Conservation (phyloP, 208 protist genomes). For the Trypanosomatidae sp. region DNA sequence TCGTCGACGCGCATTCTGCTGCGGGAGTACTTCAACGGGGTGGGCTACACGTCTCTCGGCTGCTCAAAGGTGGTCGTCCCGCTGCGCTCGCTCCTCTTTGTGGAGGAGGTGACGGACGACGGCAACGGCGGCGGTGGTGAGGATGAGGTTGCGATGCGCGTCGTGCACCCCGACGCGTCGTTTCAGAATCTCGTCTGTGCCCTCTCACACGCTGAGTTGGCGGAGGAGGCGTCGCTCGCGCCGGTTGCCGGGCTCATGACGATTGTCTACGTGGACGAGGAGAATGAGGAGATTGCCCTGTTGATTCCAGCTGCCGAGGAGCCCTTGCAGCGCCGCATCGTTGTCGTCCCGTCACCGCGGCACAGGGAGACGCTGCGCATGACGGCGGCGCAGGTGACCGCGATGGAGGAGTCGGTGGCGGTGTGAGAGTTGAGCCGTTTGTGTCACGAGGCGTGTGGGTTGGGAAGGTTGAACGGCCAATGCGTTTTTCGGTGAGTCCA, state of each 20-base stretch:
- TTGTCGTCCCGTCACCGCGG: constrained; percentile 54
- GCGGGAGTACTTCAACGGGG: constrained; percentile 75
- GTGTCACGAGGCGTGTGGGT: neutral
- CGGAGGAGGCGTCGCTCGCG: constrained; percentile 79
- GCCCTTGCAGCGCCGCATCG: constrained; percentile 55
- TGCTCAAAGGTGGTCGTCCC: constrained; percentile 78
- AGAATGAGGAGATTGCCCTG: constrained; percentile 69
- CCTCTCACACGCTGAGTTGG: constrained; percentile 72
- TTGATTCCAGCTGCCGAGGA: constrained; percentile 61
- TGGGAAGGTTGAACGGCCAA: no score
- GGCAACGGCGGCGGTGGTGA: constrained; percentile 4
- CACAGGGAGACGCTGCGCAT: constrained; percentile 42
- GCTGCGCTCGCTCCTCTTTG: constrained; percentile 48
- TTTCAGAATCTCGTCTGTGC: constrained; percentile 55
- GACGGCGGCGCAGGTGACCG: constrained; percentile 38
- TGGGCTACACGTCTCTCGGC: constrained; percentile 38
- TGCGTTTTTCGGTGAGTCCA: neutral
- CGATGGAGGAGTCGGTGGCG: constrained; percentile 61
- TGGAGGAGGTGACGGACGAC: constrained; percentile 32
- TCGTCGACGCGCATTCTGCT: constrained; percentile 27
- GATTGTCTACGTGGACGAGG: constrained; percentile 65
- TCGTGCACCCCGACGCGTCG: constrained; percentile 25
- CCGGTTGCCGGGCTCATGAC: constrained; percentile 67
- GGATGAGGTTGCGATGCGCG: constrained; percentile 24
- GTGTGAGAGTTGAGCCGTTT: constrained; percentile 22